phyloP scores from a whole-genome alignment of 495 filamentous ascomycete species.

The Barbatosphaeria neglecta region DNA sequence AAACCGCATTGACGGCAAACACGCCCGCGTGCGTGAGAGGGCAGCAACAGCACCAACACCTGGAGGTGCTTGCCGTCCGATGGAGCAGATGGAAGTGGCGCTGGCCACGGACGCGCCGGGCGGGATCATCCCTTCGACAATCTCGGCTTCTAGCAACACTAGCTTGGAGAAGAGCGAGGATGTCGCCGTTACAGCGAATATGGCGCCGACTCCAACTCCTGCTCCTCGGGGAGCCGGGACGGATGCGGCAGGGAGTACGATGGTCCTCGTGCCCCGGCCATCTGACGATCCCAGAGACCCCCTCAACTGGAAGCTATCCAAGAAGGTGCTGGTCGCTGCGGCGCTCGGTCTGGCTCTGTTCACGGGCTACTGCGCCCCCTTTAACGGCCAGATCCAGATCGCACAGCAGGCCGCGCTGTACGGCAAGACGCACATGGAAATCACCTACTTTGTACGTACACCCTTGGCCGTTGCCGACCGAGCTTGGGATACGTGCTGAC shows the following conservation, averaged over 20 bases:
- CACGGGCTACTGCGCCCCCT: conserved; percentile 45
- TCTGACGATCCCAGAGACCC: conserved; percentile 23
- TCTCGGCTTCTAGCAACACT: too few relatives aligned
- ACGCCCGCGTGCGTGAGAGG: too few relatives aligned
- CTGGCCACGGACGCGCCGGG: too few relatives aligned
- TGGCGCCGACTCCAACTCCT: too few relatives aligned
- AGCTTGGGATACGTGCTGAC: conserved; percentile 44
- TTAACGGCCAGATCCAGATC: conserved; percentile 26
- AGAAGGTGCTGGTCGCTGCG: conserved; percentile 32
- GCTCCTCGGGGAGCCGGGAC: too few relatives aligned
- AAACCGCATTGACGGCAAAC: too few relatives aligned
- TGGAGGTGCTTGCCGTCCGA: too few relatives aligned
- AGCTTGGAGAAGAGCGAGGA: too few relatives aligned
- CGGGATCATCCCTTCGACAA: too few relatives aligned
- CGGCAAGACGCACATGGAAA: conserved; percentile 15
- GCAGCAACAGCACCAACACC: too few relatives aligned
- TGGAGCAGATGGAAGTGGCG: too few relatives aligned
- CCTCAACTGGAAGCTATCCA: conserved; percentile 24
- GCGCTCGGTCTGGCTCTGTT: conserved; percentile 41
- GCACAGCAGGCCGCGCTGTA: conserved; percentile 21
- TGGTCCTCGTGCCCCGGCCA: conserved; percentile 36
- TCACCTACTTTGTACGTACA: conserved; percentile 18
- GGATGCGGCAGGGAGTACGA: neutral
- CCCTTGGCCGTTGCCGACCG: neutral
- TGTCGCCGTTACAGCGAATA: too few relatives aligned